These are phyloP conservation scores for Trypanosoma brucei DNA, from an alignment of 208 protist genomes.

Conservation along the genomic window DNA sequence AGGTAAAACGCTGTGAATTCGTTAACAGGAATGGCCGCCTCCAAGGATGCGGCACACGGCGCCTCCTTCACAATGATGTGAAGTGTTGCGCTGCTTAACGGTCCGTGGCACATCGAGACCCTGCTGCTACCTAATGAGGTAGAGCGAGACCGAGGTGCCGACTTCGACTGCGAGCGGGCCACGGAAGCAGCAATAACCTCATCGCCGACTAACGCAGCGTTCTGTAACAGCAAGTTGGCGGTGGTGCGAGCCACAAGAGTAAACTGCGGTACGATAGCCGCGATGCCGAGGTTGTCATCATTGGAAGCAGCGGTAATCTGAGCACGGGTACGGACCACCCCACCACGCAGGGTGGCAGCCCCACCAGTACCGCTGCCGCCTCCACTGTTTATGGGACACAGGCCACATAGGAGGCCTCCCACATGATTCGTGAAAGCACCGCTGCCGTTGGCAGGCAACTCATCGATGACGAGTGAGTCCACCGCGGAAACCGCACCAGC, in stretches of 20 bases:
- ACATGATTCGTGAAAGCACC: conserved; percentile 13
- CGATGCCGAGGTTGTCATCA: conserved; percentile 28
- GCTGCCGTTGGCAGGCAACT: conserved; percentile 17
- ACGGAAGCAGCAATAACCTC: conserved; percentile 49
- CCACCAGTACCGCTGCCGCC: conserved; percentile 2
- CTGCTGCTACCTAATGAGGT: neutral
- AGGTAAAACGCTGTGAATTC: conserved; percentile 19
- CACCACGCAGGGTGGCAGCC: neutral
- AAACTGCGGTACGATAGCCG: conserved; percentile 41
- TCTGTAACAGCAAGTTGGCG: conserved; percentile 28
- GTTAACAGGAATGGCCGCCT: conserved; percentile 19
- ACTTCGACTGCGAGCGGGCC: conserved; percentile 24
- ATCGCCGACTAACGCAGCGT: conserved; percentile 52
- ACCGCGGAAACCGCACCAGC: conserved; percentile 32
- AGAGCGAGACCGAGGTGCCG: conserved; percentile 12
- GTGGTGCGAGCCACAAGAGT: conserved; percentile 41
- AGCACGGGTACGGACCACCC: conserved; percentile 6
- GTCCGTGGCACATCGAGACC: conserved; percentile 7
- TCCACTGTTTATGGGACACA: conserved; percentile 7
- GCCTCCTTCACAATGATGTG: conserved; percentile 16
- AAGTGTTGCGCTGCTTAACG: conserved; percentile 3
- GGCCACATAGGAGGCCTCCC: conserved; percentile 12
- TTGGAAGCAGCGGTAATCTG: conserved; percentile 50
- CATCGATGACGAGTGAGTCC: conserved; percentile 55
- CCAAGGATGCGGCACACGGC: conserved; percentile 17